Evolutionary conservation across 768 basidiomycete genomes (phyloP).

Genomic region (Trametes gibbosa): DNA sequence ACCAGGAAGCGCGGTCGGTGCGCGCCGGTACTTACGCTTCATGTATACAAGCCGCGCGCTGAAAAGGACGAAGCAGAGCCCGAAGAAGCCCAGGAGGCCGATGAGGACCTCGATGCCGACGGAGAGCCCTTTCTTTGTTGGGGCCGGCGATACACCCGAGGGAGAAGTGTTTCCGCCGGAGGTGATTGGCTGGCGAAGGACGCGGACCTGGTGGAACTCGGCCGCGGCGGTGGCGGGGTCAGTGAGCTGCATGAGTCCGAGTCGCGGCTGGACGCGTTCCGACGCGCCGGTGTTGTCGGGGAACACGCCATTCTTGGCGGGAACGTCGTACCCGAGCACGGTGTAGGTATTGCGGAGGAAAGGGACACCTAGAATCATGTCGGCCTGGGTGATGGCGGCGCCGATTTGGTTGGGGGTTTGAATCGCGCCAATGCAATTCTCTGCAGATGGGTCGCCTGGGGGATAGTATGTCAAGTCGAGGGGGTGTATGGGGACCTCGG

Average conservation of each 20-base stretch:
- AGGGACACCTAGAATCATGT: constrained; percentile 77
- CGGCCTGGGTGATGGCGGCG: constrained; percentile 42
- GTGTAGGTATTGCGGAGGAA: constrained; percentile 77
- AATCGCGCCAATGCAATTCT: constrained; percentile 63
- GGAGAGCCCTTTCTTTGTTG: constrained; percentile 40
- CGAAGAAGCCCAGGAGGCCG: constrained; percentile 57
- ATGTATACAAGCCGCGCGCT: constrained; percentile 49
- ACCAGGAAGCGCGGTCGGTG: constrained; percentile 16
- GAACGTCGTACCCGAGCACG: constrained; percentile 65
- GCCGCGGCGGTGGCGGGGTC: constrained; percentile 57
- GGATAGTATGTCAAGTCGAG: constrained; percentile 64
- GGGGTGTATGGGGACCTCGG: constrained; percentile 64
- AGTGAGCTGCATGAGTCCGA: constrained; percentile 66
- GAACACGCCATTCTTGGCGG: constrained; percentile 46
- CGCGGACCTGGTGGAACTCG: constrained; percentile 70
- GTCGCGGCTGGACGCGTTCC: constrained; percentile 37
- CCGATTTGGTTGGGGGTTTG: constrained; percentile 52
- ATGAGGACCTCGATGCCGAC: constrained; percentile 66
- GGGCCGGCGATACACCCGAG: constrained; percentile 1
- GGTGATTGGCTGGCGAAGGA: constrained; percentile 50
- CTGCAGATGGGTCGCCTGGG: constrained; percentile 37
- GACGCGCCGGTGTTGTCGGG: constrained; percentile 25
- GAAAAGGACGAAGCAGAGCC: constrained; percentile 52
- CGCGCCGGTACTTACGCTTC: constrained; percentile 34
- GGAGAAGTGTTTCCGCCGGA: constrained; percentile 29